phyloP scores from a whole-genome alignment of 73 alveolate species.

The Blepharisma japonicum region DNA sequence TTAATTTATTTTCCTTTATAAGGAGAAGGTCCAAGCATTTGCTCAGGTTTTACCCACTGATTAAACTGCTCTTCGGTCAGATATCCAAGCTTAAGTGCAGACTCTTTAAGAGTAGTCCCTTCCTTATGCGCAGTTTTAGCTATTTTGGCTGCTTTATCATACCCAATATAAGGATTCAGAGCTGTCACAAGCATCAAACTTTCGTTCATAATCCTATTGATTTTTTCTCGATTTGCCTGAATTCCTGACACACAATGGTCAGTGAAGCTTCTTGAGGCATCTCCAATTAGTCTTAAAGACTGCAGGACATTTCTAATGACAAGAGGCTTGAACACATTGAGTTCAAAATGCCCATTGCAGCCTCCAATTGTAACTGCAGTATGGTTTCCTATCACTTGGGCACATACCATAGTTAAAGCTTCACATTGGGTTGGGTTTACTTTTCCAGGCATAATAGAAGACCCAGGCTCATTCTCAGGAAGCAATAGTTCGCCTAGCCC shows the following conservation, averaged over 20 bases:
- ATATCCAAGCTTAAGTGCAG: slow-evolving; percentile 79
- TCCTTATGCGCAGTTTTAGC: slow-evolving; percentile 95
- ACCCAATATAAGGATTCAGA: slow-evolving; percentile 96
- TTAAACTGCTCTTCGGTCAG: slow-evolving; percentile 80
- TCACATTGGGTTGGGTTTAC: slow-evolving; percentile 99
- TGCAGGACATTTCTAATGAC: slow-evolving; percentile 91
- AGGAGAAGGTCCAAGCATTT: slow-evolving; percentile 68
- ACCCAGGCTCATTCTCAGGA: slow-evolving; percentile 99
- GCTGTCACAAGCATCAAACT: slow-evolving; percentile 98
- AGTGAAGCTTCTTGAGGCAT: slow-evolving; percentile 91
- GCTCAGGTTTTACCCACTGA: slow-evolving; percentile 80
- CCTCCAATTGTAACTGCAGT: slow-evolving; percentile 98
- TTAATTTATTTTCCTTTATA: slow-evolving; percentile 33
- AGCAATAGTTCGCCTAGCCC: slow-evolving; percentile 96
- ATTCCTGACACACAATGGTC: slow-evolving; percentile 83
- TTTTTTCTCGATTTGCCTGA: slow-evolving; percentile 72
- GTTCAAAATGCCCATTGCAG: slow-evolving; percentile 97
- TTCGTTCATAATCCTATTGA: slow-evolving; percentile 72
- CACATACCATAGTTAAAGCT: slow-evolving; percentile 98
- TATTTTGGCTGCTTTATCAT: slow-evolving; percentile 95
- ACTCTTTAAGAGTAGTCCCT: slow-evolving; percentile 74
- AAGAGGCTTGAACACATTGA: slow-evolving; percentile 98
- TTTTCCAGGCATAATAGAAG: slow-evolving; percentile 99
- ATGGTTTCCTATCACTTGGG: slow-evolving; percentile 97
- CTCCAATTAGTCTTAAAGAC: slow-evolving; percentile 89